Evolutionary conservation across 2,329 filamentous ascomycete species (phyloP).

Genomic region (Neonectria hederae): DNA sequence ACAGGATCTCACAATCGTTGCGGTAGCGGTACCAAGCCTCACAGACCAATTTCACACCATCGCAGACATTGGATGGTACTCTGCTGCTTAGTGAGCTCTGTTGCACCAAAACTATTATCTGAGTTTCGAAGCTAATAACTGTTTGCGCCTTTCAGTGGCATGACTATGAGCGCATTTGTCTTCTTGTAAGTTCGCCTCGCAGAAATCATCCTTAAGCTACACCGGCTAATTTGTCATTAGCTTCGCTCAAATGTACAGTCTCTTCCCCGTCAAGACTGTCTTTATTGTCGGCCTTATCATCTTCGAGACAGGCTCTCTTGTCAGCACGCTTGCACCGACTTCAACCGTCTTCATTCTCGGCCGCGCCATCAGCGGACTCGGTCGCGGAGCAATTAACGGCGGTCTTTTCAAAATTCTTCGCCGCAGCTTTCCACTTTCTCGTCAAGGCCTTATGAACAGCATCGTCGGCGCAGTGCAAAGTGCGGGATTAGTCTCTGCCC

Average conservation of each 20-base stretch:
- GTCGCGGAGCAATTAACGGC: conserved; percentile 39
- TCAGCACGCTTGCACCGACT: conserved; percentile 48
- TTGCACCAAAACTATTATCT: accelerated
- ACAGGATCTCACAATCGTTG: conserved; percentile 37
- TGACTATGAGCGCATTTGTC: conserved; percentile 39
- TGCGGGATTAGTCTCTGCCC: conserved; percentile 31
- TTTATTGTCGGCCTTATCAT: conserved; percentile 43
- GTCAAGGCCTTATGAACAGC: conserved; percentile 34
- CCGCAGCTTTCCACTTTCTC: conserved; percentile 34
- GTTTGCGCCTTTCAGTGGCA: conserved; percentile 18
- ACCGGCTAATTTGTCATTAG: conserved; percentile 21
- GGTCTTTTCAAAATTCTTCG: conserved; percentile 38
- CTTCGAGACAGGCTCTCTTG: conserved; percentile 47
- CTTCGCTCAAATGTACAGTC: conserved; percentile 45
- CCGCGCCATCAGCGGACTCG: conserved; percentile 49
- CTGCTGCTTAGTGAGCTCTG: conserved; percentile 34
- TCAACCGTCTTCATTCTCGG: conserved; percentile 50
- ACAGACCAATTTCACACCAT: conserved; percentile 41
- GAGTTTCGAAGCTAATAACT: background rate
- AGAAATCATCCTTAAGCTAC: accelerated
- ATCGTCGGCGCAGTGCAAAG: conserved; percentile 34
- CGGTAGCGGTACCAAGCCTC: conserved; percentile 36
- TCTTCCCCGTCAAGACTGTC: conserved; percentile 43
- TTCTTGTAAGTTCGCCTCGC: conserved; percentile 24
- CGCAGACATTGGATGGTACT: conserved; percentile 40